Evolutionary conservation across 805 yeast genomes (phyloP), one percentile per base, ranked within the genome.

Genomic region (Yamadazyma tumulicola): DNA sequence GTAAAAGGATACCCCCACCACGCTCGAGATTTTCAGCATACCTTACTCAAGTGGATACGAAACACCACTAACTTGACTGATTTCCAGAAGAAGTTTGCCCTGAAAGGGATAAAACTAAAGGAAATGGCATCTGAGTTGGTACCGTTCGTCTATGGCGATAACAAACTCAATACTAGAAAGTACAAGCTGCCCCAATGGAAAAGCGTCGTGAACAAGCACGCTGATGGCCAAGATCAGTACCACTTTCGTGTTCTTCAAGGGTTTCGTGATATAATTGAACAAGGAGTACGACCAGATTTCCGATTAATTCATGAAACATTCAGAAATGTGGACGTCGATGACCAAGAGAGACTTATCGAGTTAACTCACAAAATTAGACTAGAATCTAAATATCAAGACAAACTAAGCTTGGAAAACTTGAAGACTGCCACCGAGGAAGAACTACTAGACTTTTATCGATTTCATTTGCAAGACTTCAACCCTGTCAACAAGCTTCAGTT

Each of bases 231-330:
- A 9, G 9, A 21, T 21, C 29, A 26, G n/a, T 6, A 6, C 6
- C 5, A 6, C 6, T 62, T 51, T 35, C 39, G 69, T 21, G 41
- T 57, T 21, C 47, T 50, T 15, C 45, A 49, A 29, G 72, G 71
- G 15, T 59, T 66, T 28, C 42, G 40, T 6, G 62, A 56, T 11
- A 35, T 66, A 6, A 34, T 63, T 18, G 40, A 56, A n/a, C 17
- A 31, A 33, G 71, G 71, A 0, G 54, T 66, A 6, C 45, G 52
- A 18, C 72, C 72, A 0, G 69, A 66, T 37, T 45, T 46, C 29
- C 34, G 36, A 11, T 32, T 64, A n/a, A 38, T 67, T 5, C 55
- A 55, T 29, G 55, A 49, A 25, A 61, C 70, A 0, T 57, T 61
- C 33, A 41, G 49, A 19, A 45, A 54, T 20, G 53, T 55, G 46